These are phyloP conservation scores for Saccharomyces hybrid DNA, from an alignment of 1,139 yeast species.

Conservation along the genomic window DNA sequence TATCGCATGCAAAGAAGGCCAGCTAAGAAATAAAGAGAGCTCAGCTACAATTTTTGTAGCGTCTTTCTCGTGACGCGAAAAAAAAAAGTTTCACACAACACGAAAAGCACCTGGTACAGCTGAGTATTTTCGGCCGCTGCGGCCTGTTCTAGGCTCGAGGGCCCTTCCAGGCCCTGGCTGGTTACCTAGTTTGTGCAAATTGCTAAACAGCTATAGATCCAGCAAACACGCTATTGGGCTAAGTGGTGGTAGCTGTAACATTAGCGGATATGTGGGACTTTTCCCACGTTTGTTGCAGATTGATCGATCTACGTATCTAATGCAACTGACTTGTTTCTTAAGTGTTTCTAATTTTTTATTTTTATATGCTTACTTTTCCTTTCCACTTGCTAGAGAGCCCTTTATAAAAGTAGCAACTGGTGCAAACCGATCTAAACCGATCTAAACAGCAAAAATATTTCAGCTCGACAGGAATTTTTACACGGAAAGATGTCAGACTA, in stretches of 20 bases:
- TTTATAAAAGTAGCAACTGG: not conserved
- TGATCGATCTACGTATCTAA: not conserved
- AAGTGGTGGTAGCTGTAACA: not conserved
- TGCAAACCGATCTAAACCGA: not conserved
- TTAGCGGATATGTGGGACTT: not conserved
- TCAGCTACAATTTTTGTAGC: not conserved
- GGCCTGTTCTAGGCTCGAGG: not conserved
- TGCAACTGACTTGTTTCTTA: not conserved
- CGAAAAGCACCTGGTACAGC: not conserved
- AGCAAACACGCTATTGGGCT: not conserved
- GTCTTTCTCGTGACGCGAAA: not conserved
- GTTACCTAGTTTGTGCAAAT: not conserved
- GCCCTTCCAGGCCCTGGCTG: not conserved
- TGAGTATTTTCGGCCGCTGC: not conserved
- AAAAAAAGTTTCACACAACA: not conserved
- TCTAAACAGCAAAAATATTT: no score
- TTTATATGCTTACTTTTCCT: not conserved
- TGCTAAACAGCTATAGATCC: not conserved
- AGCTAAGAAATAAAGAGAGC: not conserved
- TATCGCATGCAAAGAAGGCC: not conserved
- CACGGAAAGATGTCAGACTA: slow-evolving; percentile 39
- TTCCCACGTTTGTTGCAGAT: not conserved
- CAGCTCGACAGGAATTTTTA: not conserved
- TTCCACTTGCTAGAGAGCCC: not conserved
- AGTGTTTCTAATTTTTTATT: not conserved